These are phyloP conservation scores for Brassica incana DNA, from an alignment of 345 rosid genomes.

Conservation along the genomic window DNA sequence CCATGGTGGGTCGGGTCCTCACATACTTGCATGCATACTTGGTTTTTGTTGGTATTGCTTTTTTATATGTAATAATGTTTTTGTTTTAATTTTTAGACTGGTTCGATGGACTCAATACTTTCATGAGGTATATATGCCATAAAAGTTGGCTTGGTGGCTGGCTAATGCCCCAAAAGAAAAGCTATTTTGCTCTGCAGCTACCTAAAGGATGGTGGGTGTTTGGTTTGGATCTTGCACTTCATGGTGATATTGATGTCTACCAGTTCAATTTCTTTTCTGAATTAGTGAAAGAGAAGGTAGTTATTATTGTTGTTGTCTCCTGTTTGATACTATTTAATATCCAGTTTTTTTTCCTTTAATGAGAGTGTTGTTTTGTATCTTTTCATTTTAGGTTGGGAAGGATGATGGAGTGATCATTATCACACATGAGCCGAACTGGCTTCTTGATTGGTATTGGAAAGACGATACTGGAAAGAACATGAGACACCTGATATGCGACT, in stretches of 20 bases:
- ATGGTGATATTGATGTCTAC: constrained; percentile 95
- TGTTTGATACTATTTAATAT: not conserved
- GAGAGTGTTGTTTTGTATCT: not conserved
- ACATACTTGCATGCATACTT: too few relatives aligned
- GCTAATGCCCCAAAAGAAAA: constrained; percentile 99
- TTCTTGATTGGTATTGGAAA: constrained; percentile 95
- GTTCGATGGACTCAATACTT: constrained; percentile 98
- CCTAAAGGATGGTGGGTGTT: constrained; percentile 97
- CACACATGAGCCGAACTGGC: constrained; percentile 98
- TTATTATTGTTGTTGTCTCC: not conserved
- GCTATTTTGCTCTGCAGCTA: constrained; percentile 94
- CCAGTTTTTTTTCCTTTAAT: not conserved
- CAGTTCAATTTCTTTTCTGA: constrained; percentile 96
- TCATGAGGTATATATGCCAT: constrained; percentile 97
- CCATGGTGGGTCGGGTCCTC: constrained; percentile 60
- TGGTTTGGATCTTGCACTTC: constrained; percentile 98
- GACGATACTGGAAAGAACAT: constrained; percentile 76
- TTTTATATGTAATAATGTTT: constrained; percentile 15
- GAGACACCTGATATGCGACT: constrained; percentile 72
- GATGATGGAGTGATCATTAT: constrained; percentile 79
- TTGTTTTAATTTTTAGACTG: constrained; percentile 52
- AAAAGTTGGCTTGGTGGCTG: constrained; percentile 99
- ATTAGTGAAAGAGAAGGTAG: constrained; percentile 72
- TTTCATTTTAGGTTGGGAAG: constrained; percentile 59
- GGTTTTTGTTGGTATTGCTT: not conserved